Evolutionary conservation across 176 grass and related monocot genomes (phyloP).

Genomic region (Echinochloa phyllopogon): DNA sequence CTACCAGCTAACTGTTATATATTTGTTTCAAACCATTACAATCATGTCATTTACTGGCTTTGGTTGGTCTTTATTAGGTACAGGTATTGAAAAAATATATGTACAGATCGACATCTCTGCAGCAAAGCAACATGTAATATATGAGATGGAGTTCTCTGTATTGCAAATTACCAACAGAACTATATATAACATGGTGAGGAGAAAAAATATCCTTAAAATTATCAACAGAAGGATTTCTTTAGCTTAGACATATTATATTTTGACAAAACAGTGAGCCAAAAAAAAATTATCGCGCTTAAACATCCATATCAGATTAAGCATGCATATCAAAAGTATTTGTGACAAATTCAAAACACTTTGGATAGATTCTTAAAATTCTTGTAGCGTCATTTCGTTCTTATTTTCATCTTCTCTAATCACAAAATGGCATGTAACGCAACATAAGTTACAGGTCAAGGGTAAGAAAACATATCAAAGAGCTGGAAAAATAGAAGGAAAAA

Average conservation of each 20-base stretch:
- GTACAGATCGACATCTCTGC: not conserved
- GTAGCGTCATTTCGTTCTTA: not conserved
- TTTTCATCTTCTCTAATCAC: not conserved
- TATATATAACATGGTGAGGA: constrained; percentile 4
- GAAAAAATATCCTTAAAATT: constrained; percentile 2
- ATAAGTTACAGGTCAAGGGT: not conserved
- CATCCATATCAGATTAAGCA: constrained; percentile 4
- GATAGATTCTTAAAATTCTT: not conserved
- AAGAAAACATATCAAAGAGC: not conserved
- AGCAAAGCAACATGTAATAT: not conserved
- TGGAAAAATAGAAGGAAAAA: not conserved
- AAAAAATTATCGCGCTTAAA: not conserved
- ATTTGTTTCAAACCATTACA: not conserved
- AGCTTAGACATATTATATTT: not conserved
- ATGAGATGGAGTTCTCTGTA: not conserved
- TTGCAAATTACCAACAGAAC: constrained; percentile 1
- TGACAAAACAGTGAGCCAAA: not conserved
- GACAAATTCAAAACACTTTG: not conserved
- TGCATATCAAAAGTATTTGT: not conserved
- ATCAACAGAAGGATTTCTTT: not conserved
- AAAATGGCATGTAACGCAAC: not conserved
- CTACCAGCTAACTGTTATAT: not conserved
- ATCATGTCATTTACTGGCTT: not conserved
- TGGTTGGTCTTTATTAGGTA: constrained; percentile 1
- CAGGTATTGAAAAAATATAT: not conserved